Base-by-base conservation (phyloP, 805 yeast genomes). In the Metschnikowia chrysomelidarum region DNA sequence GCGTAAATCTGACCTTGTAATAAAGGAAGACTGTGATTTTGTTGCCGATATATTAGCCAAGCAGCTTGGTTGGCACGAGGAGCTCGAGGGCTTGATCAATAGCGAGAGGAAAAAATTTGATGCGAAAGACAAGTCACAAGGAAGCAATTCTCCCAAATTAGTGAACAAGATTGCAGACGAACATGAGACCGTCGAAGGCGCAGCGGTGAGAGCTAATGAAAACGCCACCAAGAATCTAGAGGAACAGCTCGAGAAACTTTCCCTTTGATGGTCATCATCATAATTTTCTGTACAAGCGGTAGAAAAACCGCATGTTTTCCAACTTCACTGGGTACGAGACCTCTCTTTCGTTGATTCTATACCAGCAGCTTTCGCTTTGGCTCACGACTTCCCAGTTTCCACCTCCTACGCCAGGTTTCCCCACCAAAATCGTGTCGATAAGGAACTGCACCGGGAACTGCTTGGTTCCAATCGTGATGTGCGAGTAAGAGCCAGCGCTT, bases 401-500 rank as follows among this genome's bases (percentile, higher is more conserved):
- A 25, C 45, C 36, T 9, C 51, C 47, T 19, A 51, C 58, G 3
- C 63, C 59, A 3, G 64, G 64, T 41, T 60, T 61, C 2, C 86
- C 85, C 17, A 78, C 67, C 21, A 87, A 60, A 1, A 86, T 68
- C 23, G 82, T 84, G 51, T 87, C 95, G 8, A 88, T 67, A 24
- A 87, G 65, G 49, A 82, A 86, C 46, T 86, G 88, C 3, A 87
- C 80, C 0, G 96, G 96, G 62, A 87, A 87, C 46, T 67, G 74
- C 55, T 82, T 87, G 19, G 76, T 58, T 3, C 95, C 95, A 27
- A 87, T 72, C 2, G 77, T 71, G 24, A 87, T 83, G 49, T 86
- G 81, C 1, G 95, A 85, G 58, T 80, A 87, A 7, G 94, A 83
- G 0, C 96, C 96, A 0, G 96, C 96, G 60, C 93, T 82, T 51